A percentile compares a stretch with the other conserved stretches of the same genome.
Conservation (phyloP, 805 yeast genomes). For the Phaffomyces thermotolerans region DNA sequence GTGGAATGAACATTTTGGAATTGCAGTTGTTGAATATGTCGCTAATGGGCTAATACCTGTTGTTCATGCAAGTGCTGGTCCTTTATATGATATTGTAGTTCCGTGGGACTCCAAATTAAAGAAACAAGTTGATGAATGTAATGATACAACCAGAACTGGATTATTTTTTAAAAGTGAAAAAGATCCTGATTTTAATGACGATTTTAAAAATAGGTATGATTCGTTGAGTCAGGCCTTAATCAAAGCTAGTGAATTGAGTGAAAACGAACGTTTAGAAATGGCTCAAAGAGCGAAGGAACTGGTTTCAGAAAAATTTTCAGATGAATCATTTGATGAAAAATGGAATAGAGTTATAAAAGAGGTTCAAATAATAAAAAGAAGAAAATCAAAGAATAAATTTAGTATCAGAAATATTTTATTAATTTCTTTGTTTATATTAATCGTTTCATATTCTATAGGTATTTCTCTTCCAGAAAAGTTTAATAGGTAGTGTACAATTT, state of each 20-base stretch:
- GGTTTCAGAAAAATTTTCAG: conserved; percentile 52
- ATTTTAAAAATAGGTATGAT: conserved; percentile 29
- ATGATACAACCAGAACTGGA: conserved; percentile 53
- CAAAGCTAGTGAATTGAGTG: conserved; percentile 33
- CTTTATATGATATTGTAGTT: conserved; percentile 76
- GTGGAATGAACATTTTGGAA: conserved; percentile 99
- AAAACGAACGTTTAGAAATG: conserved; percentile 31
- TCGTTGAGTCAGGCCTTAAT: conserved; percentile 43
- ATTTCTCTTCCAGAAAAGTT: not conserved
- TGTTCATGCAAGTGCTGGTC: conserved; percentile 95
- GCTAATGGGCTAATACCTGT: conserved; percentile 83
- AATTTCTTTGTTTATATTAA: not conserved
- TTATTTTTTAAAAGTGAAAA: conserved; percentile 63
- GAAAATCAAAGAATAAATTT: not conserved
- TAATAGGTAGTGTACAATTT: not conserved
- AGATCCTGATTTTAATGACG: conserved; percentile 60
- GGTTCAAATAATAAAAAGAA: conserved; percentile 1
- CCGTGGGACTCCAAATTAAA: conserved; percentile 34
- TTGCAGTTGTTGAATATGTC: conserved; percentile 90
- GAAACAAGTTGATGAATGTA: conserved; percentile 22
- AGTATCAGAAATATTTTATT: not conserved
- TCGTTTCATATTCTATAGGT: not conserved
- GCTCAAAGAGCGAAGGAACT: conserved; percentile 40
- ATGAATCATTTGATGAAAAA: conserved; percentile 41
- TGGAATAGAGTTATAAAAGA: conserved; percentile 39